Conservation (phyloP, 2,329 filamentous ascomycete species). For the Cladophialophora yegresii region DNA sequence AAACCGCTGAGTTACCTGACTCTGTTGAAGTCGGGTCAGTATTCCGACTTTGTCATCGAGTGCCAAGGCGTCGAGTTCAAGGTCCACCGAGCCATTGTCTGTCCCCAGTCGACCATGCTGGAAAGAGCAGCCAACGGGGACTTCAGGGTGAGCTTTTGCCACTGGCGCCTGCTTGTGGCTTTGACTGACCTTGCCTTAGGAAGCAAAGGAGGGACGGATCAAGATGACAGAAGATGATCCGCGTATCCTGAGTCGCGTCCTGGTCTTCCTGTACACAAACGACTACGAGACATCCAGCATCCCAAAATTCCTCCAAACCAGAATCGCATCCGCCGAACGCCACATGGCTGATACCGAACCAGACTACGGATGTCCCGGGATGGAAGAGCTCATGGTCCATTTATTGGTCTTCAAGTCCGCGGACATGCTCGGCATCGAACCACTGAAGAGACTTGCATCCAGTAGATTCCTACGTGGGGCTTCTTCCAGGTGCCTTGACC, state of each 20-base stretch:
- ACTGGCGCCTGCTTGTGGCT: neutral
- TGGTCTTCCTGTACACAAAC: conserved; percentile 14
- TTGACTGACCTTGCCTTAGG: neutral
- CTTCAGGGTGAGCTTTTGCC: conserved; percentile 36
- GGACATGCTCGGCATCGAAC: conserved; percentile 19
- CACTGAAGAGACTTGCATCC: conserved; percentile 2
- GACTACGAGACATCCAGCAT: conserved; percentile 6
- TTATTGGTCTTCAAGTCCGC: conserved; percentile 13
- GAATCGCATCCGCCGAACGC: neutral
- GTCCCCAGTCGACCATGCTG: conserved; percentile 35
- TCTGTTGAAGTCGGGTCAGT: conserved; percentile 4
- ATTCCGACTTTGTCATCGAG: conserved; percentile 17
- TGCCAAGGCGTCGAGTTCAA: conserved; percentile 36
- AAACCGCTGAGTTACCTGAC: neutral
- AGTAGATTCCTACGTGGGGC: conserved; percentile 3
- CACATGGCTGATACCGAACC: neutral
- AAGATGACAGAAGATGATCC: conserved; percentile 14
- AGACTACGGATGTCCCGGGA: neutral
- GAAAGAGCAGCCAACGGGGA: conserved; percentile 30
- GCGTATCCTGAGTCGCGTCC: conserved; percentile 11
- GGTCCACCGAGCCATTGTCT: conserved; percentile 38
- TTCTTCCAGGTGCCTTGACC: neutral
- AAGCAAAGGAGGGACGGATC: conserved; percentile 10
- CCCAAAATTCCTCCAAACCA: conserved; percentile 1
- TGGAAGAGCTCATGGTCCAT: conserved; percentile 9